Base-by-base conservation (phyloP, 164 flowering plant species). In the Echeveria elegans region DNA sequence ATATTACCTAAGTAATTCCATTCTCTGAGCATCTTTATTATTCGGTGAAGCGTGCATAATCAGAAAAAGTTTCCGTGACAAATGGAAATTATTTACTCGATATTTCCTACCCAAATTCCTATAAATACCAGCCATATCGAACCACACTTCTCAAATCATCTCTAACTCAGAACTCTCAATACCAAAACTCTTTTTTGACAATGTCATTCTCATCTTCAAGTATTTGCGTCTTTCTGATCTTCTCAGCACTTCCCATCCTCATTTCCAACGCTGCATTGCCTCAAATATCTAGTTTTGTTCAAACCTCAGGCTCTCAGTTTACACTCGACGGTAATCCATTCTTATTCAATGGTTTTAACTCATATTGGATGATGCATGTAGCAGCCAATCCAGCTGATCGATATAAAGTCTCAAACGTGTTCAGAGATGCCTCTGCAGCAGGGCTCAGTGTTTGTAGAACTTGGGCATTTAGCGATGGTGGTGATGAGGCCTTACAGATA, bases 391-490 rank as follows among this genome's bases (percentile, higher is more conserved):
- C 80, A 2, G 47, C 45, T 32, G 24, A 72, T 19, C 69, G 84
- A 61, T 11, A 52, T 29, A 79, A 81, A 53, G 72, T 81, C 5
- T 66, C 81, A 10, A 21, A 63, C 1, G 82, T 69, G 4, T 71
- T 82, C 7, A 73, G 64, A 0, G 71, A 82, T 16, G 84, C 88
- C 48, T 48, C 83, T 0, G 64, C 72, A 2, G 69, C 73, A 0
- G 82, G 84, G 3, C 77, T 84, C 36, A 66, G 63, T 18, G 80
- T 84, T 28, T 73, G 79, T 38, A 37, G 86, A 34, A 81, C 84
- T 0, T 84, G 86, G 86, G 86, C 86, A 0, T 82, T 84, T 62
- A 75, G 67, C 30, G 88, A 84, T 36, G 88, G 88, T 4, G 78
- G 78, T 12, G 60, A 68, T 30, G 63, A 47, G 12, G 80, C 88